These are phyloP conservation scores for Boletus sp. DNA, from an alignment of 768 basidiomycete species.

Conservation along the genomic window DNA sequence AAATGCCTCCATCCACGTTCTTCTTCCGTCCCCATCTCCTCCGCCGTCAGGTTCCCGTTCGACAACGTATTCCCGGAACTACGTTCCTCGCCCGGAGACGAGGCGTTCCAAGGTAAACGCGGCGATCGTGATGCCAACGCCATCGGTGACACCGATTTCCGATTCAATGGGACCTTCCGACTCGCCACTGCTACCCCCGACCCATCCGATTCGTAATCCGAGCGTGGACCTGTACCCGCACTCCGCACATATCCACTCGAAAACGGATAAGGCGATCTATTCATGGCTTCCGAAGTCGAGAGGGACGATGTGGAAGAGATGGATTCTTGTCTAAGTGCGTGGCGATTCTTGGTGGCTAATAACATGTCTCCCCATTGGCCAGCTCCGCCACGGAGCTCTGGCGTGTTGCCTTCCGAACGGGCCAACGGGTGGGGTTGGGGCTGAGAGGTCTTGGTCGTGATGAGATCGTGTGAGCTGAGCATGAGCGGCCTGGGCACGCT, in stretches of 20 bases:
- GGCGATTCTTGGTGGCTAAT: constrained; percentile 33
- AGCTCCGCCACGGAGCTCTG: constrained; percentile 24
- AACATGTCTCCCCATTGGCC: constrained; percentile 51
- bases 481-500: constrained; percentile 64
- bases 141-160: constrained; percentile 70
- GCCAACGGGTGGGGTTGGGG: constrained; percentile 24
- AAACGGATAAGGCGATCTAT: constrained; percentile 28
- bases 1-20: constrained; percentile 32
- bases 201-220: constrained; percentile 58
- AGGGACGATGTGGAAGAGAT: constrained; percentile 64
- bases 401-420: constrained; percentile 36
- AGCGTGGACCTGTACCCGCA: constrained; percentile 30
- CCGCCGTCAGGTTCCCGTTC: constrained; percentile 14
- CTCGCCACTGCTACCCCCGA: constrained; percentile 32
- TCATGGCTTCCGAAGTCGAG: constrained; percentile 51
- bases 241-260: constrained; percentile 9
- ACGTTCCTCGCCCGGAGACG: constrained; percentile 41
- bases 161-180: constrained; percentile 60
- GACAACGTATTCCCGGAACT: constrained; percentile 12
- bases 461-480: constrained; percentile 49
- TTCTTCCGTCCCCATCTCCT: constrained; percentile 22
- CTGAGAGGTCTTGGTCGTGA: constrained; percentile 28
- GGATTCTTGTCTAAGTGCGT: constrained; percentile 47
- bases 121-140: constrained; percentile 48
- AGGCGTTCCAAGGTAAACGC: constrained; percentile 32